These are phyloP conservation scores for Elongisporangium prolatum DNA, from an alignment of 352 stramenopile genomes.

Conservation along the genomic window DNA sequence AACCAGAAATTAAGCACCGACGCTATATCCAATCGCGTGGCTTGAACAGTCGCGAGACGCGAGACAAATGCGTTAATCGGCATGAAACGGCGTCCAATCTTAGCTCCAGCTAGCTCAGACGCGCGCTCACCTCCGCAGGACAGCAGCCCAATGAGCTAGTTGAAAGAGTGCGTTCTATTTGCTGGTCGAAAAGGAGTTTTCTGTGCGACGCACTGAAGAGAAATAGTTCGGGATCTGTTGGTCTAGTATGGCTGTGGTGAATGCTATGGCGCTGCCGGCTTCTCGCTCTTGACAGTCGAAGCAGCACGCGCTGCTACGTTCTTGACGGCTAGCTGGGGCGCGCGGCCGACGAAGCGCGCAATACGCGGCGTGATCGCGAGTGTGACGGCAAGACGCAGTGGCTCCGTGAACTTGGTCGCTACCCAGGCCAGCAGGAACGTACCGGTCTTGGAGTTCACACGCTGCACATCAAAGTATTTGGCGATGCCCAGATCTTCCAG, in stretches of 20 bases:
- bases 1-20: neutral
- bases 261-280: neutral
- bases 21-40: neutral
- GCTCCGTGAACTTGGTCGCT: slow-evolving; percentile 87
- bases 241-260: neutral
- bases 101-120: neutral
- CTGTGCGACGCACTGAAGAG: neutral
- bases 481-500: slow-evolving; percentile 69
- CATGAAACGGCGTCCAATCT: neutral
- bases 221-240: neutral
- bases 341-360: slow-evolving; percentile 63
- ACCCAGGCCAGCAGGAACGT: slow-evolving; percentile 82
- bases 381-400: slow-evolving; percentile 69
- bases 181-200: neutral
- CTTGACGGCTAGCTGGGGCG: slow-evolving; percentile 48
- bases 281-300: neutral
- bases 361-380: slow-evolving; percentile 76
- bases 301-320: neutral
- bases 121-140: neutral
- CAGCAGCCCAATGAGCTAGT: neutral
- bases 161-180: neutral
- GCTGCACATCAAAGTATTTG: slow-evolving; percentile 76
- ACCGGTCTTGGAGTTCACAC: slow-evolving; percentile 76
- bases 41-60: neutral
- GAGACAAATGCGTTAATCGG: neutral